Percentiles rank a stretch among this genome's conserved stretches.
Conservation (phyloP, 306 rosid genomes). For the Fragaria nilgerrensis region DNA sequence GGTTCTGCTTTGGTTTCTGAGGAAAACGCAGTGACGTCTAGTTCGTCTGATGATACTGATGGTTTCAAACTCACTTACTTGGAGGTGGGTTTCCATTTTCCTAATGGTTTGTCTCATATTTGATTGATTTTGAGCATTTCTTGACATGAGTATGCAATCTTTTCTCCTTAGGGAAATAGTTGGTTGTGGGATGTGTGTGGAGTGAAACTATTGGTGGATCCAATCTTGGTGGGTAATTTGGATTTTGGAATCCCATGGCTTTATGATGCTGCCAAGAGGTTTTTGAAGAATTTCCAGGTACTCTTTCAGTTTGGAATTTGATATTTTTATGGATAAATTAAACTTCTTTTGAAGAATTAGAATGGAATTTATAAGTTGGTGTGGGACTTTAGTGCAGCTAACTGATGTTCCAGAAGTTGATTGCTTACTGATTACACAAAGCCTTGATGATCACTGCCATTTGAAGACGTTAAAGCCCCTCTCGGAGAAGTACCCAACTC, state of each 20-base stretch:
- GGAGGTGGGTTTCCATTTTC: conserved; percentile 56
- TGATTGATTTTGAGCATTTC: conserved; percentile 11
- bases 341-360: neutral
- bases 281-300: conserved; percentile 74
- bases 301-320: neutral
- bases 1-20: conserved; percentile 66
- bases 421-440: conserved; percentile 82
- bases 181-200: conserved; percentile 86
- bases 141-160: conserved; percentile 6
- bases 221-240: conserved; percentile 89
- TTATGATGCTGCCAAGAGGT: conserved; percentile 87
- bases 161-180: conserved; percentile 65
- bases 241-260: conserved; percentile 98
- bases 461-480: conserved; percentile 80
- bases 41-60: conserved; percentile 50
- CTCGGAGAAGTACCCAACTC: conserved; percentile 59
- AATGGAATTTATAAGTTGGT: conserved; percentile 26
- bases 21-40: conserved; percentile 53
- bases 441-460: conserved; percentile 97
- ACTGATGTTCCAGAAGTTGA: conserved; percentile 83
- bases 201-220: conserved; percentile 73
- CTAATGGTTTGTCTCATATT: conserved; percentile 19
- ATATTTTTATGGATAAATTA: neutral
- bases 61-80: conserved; percentile 75
- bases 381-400: conserved; percentile 60